Evolutionary conservation across 352 stramenopile species (phyloP), one percentile per base, ranked within the genome.

Genomic region (Pythium dissimile): DNA sequence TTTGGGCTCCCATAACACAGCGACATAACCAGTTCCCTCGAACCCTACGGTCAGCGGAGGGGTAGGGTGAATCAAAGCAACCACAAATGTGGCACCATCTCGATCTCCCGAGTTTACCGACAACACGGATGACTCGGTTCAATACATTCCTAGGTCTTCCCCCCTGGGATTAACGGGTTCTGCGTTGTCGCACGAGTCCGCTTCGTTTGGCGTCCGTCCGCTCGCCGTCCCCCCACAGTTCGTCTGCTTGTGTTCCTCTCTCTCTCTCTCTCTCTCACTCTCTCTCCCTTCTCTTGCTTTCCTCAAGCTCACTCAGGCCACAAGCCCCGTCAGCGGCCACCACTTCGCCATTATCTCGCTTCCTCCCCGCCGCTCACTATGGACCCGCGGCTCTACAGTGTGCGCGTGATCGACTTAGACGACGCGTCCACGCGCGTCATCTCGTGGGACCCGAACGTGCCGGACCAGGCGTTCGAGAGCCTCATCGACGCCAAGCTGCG

Each of bases 331-430:
- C n/a, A n/a, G n/a, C n/a, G n/a, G n/a, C n/a, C n/a, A n/a, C n/a
- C 38, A 39, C 38, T 57, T 48, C 37, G 23, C 44, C 28, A 44
- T 48, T 57, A 37, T 45, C 38, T 27, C 18, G 41, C 52, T 28
- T 9, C 32, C 52, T 15, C 18, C 52, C n/a, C 11, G 26, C 13
- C 27, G 27, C 52, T n/a, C 27, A 50, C 34, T 23, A 68, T 68
- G 61, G 61, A 68, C 27, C 47, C 50, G 27, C 47, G 43, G 18
- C 54, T 48, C 27, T 49, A 71, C 64, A 89, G 77, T 55, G 73
- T 89, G 50, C 81, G 84, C 56, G 80, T 94, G 38, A 92, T 94
- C 70, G 84, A 94, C 65, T 64, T 94, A 38, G 84, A 94, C 67
- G 80, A 91, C 66, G 84, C 74, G n/a, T 87, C 77, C 32, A 77